Base-by-base conservation (phyloP, 2,329 filamentous ascomycete genomes). In the Orbilia blumenaviensis region DNA sequence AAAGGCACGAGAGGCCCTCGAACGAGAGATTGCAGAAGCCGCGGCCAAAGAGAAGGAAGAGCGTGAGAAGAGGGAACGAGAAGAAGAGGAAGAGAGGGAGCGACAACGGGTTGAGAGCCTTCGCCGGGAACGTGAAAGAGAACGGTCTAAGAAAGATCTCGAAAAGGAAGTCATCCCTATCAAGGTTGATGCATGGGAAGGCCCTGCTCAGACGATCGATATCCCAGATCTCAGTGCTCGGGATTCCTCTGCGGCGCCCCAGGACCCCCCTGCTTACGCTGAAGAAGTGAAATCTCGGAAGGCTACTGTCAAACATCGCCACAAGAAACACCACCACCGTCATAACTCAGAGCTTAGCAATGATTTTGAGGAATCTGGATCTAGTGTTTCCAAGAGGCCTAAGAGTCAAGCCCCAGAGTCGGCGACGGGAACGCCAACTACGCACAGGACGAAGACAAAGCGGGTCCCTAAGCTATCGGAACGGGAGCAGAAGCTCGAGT, bases 51-150 rank as follows among this genome's bases (percentile, higher is more conserved):
- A 82, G 44, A 81, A 81, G 32, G 81, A 81, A 69, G 83, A 83
- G 52, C 66, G 77, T 5, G 66, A 73, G 75, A 79, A 79, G 60
- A 68, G 86, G 60, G 85, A 86, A 76, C 86, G 85, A 79, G 84
- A 85, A n/a, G 83, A 82, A 66, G 80, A 78, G 48, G 82, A 83
- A 78, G 79, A 76, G 61, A 79, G 80, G 78, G 79, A 82, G 78
- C 68, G 81, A 29, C 66, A 78, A 80, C 77, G 78, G 73, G 25
- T 79, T 18, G 78, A 80, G 60, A 77, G 66, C 29, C 71, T 78
- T 66, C 77, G 63, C 10, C 66, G 67, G 32, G 79, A 82, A 32
- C 81, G 80, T 48, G 80, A 80, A 21, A 61, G 73, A 27, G 61
- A 77, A 16, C 67, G 58, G 82, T 78, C 75, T 81, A 82, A 75